Percentiles rank a stretch among this genome's conserved stretches.
Evolutionary conservation across 2,329 filamentous ascomycete genomes (phyloP).

Genomic region (Aspergillus thermomutatus): DNA sequence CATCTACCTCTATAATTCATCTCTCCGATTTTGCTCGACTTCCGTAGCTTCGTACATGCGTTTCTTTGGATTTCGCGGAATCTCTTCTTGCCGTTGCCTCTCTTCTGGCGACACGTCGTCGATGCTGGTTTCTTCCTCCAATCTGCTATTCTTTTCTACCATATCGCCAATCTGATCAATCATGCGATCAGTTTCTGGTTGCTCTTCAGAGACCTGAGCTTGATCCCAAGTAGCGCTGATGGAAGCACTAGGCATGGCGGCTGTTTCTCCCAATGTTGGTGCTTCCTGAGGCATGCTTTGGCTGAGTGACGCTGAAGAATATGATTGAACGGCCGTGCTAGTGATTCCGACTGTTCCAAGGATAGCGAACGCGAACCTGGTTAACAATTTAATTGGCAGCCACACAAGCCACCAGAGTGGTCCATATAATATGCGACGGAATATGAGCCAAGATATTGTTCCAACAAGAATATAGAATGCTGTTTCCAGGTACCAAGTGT

Average conservation of each 20-base stretch:
- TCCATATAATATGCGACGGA: slow-evolving; percentile 80
- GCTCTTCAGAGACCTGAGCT: slow-evolving; percentile 16
- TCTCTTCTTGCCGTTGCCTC: slow-evolving; percentile 33
- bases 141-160: slow-evolving; percentile 26
- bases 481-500: slow-evolving; percentile 96
- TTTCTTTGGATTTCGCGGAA: slow-evolving; percentile 47
- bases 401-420: slow-evolving; percentile 87
- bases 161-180: slow-evolving; percentile 44
- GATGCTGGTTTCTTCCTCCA: slow-evolving; percentile 24
- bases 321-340: slow-evolving; percentile 24
- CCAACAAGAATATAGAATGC: slow-evolving; percentile 76
- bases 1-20: slow-evolving; percentile 33
- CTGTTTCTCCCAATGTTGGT: slow-evolving; percentile 16
- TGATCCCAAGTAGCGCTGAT: slow-evolving; percentile 19
- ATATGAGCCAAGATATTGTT: slow-evolving; percentile 82
- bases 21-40: slow-evolving; percentile 31
- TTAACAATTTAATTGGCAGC: slow-evolving; percentile 69
- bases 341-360: slow-evolving; percentile 50
- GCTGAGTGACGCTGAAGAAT: slow-evolving; percentile 18
- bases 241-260: slow-evolving; percentile 13
- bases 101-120: slow-evolving; percentile 37
- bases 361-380: slow-evolving; percentile 56
- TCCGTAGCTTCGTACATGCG: slow-evolving; percentile 45
- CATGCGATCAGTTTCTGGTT: slow-evolving; percentile 30
- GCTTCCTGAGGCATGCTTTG: slow-evolving; percentile 16